Base-by-base conservation (phyloP, 2,329 filamentous ascomycete species). In the Talaromyces amestolkiae region DNA sequence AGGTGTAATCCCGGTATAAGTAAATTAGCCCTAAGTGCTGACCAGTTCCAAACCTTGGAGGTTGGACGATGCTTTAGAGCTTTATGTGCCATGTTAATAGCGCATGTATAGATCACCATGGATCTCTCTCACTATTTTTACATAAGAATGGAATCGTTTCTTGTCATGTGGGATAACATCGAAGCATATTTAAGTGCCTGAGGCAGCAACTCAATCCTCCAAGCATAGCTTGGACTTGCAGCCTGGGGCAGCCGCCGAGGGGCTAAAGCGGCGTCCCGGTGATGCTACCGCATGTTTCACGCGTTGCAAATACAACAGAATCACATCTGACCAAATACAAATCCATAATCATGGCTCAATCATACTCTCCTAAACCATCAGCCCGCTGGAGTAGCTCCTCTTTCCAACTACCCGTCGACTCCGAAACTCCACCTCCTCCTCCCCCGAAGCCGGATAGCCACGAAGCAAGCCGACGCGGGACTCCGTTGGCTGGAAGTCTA, bases 371-470 rank as follows among this genome's bases (percentile, higher is more conserved):
- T 3, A 71, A 70, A 19, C 67, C 71, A 2, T 69, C 69, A 8
- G 72, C 72, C 35, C 71, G 73, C 49, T 71, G 19, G 65, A 68
- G 19, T 45, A 58, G 39, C n/a, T 62, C 61, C 19, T 60, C 65
- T 15, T 64, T 68, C 11, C 68, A 43, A 22, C 69, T 66, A 56
- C 39, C 61, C 5, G 78, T 82, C 67, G 83, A 84, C 66, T 77
- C 83, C 5, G 81, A 84, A 51, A 82, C 83, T 13, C 89, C 90
- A 31, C 90, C 90, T 0, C 84, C 88, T 9, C 89, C 88, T 17
- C 90, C 90, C 1, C 90, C 90, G 0, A 92, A 92, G 74, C 87
- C 89, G 17, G 84, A 81, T 70, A 89, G 86, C 76, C 88, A 89
- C 75, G 89, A 91, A 69, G 80, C 85, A 61, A 91, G 87, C 76